A percentile compares a stretch with the other conserved stretches of the same genome.
Evolutionary conservation across 2,329 filamentous ascomycete species (phyloP).

Genomic region (Balansia obtecta): DNA sequence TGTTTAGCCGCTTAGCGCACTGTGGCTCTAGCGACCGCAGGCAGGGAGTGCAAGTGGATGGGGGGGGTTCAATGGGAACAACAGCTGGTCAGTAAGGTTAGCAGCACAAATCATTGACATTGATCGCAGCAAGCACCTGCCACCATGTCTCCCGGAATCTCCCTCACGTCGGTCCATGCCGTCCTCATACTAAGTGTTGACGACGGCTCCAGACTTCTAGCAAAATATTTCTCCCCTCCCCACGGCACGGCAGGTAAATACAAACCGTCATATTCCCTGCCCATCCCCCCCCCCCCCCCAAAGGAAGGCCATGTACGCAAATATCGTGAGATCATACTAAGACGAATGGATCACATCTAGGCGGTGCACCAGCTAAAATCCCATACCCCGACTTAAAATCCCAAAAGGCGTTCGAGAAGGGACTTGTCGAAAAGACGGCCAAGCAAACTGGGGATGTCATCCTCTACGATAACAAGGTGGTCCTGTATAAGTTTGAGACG

Average conservation of each 20-base stretch:
- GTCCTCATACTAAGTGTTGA: constrained; percentile 71
- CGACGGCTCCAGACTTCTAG: constrained; percentile 82
- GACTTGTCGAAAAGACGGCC: constrained; percentile 84
- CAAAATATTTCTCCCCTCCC: constrained; percentile 75
- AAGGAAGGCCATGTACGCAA: background rate
- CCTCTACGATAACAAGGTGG: constrained; percentile 90
- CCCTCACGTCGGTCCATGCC: constrained; percentile 65
- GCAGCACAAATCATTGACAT: constrained; percentile 1
- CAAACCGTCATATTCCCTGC: background rate
- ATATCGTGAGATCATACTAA: background rate
- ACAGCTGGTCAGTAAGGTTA: constrained; percentile 3
- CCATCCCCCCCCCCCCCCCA: too few species aligned
- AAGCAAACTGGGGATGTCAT: constrained; percentile 96
- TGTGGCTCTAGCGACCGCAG: background rate
- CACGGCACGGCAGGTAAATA: constrained; percentile 30
- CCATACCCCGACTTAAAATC: constrained; percentile 84
- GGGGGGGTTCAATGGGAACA: background rate
- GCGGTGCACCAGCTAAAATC: constrained; percentile 41
- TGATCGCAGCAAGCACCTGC: constrained; percentile 3
- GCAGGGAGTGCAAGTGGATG: background rate
- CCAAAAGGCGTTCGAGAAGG: constrained; percentile 95
- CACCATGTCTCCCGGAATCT: constrained; percentile 61
- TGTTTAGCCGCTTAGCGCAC: background rate
- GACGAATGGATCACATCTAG: constrained; percentile 4
- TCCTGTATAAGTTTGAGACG: constrained; percentile 95